These are phyloP conservation scores for Arabidopsis suecica DNA, from an alignment of 345 rosid species.

Conservation along the genomic window DNA sequence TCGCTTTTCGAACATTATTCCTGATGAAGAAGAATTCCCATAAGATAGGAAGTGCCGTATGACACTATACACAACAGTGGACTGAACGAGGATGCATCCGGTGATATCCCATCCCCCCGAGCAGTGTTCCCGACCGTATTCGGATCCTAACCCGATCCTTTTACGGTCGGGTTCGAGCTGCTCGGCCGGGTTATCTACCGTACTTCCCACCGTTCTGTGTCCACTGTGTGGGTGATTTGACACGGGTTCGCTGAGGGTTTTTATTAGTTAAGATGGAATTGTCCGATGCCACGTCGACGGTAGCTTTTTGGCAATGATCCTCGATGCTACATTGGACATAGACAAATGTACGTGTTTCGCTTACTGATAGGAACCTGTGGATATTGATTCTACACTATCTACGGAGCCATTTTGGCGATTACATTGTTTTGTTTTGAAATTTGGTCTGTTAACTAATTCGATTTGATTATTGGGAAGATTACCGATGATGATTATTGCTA, in stretches of 20 bases:
- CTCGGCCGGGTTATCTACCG: not conserved
- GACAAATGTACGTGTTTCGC: constrained; percentile 53
- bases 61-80: constrained; percentile 57
- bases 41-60: constrained; percentile 76
- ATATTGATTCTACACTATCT: constrained; percentile 29
- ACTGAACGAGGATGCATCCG: constrained; percentile 29
- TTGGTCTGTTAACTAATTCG: too few relatives aligned
- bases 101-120: constrained; percentile 29
- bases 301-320: constrained; percentile 46
- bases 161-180: constrained; percentile 16
- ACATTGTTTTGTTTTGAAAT: not conserved
- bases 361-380: constrained; percentile 69
- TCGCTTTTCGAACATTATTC: too few relatives aligned
- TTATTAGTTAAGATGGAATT: not conserved
- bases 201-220: constrained; percentile 42
- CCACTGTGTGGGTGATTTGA: constrained; percentile 50
- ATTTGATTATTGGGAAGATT: not conserved
- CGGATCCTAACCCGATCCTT: not conserved
- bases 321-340: constrained; percentile 67
- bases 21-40: constrained; percentile 58
- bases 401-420: constrained; percentile 49
- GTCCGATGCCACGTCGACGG: constrained; percentile 65
- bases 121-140: constrained; percentile 3
- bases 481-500: constrained; percentile 29
- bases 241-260: constrained; percentile 50